These are phyloP conservation scores for Paxillus involutus DNA, from an alignment of 768 basidiomycete genomes.

Conservation along the genomic window DNA sequence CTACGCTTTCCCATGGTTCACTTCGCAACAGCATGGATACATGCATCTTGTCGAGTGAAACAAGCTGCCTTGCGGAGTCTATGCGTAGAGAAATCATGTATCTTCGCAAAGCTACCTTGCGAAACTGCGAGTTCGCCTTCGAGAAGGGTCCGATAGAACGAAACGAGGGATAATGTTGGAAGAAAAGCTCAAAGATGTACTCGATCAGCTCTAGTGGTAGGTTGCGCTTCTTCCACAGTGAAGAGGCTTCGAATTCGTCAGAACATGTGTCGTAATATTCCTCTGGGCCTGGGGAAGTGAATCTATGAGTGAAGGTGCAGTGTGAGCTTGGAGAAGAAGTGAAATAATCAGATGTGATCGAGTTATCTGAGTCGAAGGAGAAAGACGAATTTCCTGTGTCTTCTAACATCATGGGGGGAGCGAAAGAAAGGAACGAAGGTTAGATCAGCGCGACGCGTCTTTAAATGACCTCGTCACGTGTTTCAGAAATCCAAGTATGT, in stretches of 20 bases:
- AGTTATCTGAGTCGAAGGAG: slow-evolving; percentile 16
- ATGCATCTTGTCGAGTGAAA: slow-evolving; percentile 33
- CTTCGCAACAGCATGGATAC: slow-evolving; percentile 26
- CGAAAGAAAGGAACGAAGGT: slow-evolving; percentile 1
- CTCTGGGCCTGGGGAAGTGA: slow-evolving; percentile 21
- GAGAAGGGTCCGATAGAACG: slow-evolving; percentile 38
- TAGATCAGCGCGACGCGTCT: neutral
- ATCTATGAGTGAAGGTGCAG: slow-evolving; percentile 15
- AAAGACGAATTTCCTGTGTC: neutral
- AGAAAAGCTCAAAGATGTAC: slow-evolving; percentile 26
- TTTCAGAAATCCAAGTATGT: neutral
- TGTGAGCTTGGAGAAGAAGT: slow-evolving; percentile 8
- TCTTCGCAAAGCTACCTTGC: slow-evolving; percentile 42
- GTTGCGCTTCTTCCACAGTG: slow-evolving; percentile 3
- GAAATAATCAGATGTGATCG: slow-evolving; percentile 7
- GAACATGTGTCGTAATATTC: slow-evolving; percentile 5
- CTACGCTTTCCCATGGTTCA: slow-evolving; percentile 19
- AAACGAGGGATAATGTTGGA: slow-evolving; percentile 26
- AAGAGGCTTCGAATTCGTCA: neutral
- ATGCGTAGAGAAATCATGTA: slow-evolving; percentile 26
- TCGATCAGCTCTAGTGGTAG: slow-evolving; percentile 35
- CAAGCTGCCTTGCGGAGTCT: slow-evolving; percentile 16
- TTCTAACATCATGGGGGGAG: slow-evolving; percentile 15
- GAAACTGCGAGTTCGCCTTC: slow-evolving; percentile 41
- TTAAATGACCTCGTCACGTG: slow-evolving; percentile 17